phyloP scores from a whole-genome alignment of 2,329 filamentous ascomycete species.

The Fusarium decemcellulare region DNA sequence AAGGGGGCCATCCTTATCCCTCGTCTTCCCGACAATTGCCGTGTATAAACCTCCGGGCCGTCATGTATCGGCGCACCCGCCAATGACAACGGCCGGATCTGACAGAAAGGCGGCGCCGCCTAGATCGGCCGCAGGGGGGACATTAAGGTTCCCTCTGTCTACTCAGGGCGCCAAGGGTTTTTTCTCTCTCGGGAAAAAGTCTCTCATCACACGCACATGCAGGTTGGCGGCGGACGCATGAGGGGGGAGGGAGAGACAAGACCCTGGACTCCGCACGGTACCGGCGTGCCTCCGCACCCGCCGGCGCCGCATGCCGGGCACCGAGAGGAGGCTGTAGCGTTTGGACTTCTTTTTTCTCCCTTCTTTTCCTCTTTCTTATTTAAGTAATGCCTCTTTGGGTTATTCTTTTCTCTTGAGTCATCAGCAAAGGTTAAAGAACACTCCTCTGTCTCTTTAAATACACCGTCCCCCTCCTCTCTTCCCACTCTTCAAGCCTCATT shows the following conservation, averaged over 20 bases:
- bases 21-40: constrained; percentile 43
- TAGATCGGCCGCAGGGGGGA: constrained; percentile 31
- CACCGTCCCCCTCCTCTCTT: not conserved
- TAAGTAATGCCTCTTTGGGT: constrained; percentile 19
- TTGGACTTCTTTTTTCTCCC: not conserved
- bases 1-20: constrained; percentile 22
- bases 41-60: constrained; percentile 12
- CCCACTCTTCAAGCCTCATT: not conserved
- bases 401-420: constrained; percentile 27
- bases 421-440: constrained; percentile 20
- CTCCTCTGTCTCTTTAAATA: not conserved
- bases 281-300: constrained; percentile 1
- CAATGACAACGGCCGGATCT: constrained; percentile 8
- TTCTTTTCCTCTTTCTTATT: constrained; percentile 28
- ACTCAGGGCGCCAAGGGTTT: not conserved
- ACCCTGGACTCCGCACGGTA: constrained; percentile 26
- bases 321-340: not conserved
- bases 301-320: constrained; percentile 35
- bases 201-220: constrained; percentile 19
- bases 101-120: constrained; percentile 16
- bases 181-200: constrained; percentile 4
- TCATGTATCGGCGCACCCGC: constrained; percentile 11
- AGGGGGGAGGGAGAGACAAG: constrained; percentile 1
- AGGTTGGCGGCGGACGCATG: constrained; percentile 19
- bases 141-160: constrained; percentile 5